Base-by-base conservation (phyloP, 2,329 filamentous ascomycete genomes). In the Pseudofabraea citricarpa region DNA sequence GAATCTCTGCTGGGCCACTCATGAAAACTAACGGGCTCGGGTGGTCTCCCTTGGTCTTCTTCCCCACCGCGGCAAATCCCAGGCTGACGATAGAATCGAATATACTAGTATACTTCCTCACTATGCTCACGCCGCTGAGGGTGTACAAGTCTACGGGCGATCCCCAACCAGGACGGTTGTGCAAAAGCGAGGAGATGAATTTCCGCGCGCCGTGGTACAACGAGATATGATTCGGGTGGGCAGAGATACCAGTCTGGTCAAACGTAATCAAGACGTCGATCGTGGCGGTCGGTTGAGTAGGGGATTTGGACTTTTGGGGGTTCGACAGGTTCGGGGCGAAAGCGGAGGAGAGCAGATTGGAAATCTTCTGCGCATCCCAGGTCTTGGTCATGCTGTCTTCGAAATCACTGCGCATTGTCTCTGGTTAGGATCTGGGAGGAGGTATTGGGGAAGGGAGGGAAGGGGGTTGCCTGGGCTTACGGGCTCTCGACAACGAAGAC, bases 201-300 rank as follows among this genome's bases (percentile, higher is more conserved):
- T 77, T 66, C 36, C 79, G 76, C 6, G 89, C 87, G 45, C 91
- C 93, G 63, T 87, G 76, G 68, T 90, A 90, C 7, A 97, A 78
- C 5, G 90, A 90, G 50, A 87, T 85, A 69, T 98, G 93, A 71
- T 98, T 98, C 18, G 90, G 89, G 66, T 98, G 93, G 33, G 79
- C 79, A 46, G 89, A 95, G 38, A 98, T 75, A 46, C 93, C 93
- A 38, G 67, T 52, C n/a, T 66, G 61, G 69, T 98, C 93, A 61
- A 98, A 98, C 22, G 93, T 98, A 52, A 98, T 73, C 54, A 98
- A 75, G 21, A 85, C 48, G 36, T 63, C 60, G 35, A 63, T 63
- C 16, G 70, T 73, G 40, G 73, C 69, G 2, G 65, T 66, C 8
- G 74, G 69, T 6, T 61, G 57, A 18, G 62, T 53, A 16, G 56